Evolutionary conservation across 768 basidiomycete genomes (phyloP), one percentile per base, ranked within the genome.

Genomic region (Porphyrellus cyaneotinctus): DNA sequence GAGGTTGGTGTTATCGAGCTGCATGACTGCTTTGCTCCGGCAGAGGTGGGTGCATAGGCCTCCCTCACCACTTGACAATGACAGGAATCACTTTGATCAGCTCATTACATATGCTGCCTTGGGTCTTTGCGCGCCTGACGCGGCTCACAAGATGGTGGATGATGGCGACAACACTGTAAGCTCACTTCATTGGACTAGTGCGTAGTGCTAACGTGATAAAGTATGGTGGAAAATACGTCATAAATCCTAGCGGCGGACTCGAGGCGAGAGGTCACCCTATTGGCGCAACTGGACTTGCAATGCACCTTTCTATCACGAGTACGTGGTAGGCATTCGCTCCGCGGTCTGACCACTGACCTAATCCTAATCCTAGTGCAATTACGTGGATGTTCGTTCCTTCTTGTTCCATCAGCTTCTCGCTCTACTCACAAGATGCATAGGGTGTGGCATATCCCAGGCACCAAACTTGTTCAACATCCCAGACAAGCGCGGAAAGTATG

Each of bases 201-300:
- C 22, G 18, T 23, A 31, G 14, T 31, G 20, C 24, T 54, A 6
- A 18, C 20, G 23, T 33, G 58, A 10, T 41, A 5, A 5, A 87
- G 85, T 90, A 88, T 53, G 88, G 87, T 18, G 89, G 90, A 7
- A 88, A 88, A 66, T 91, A 80, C 43, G 87, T 91, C 12, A 70
- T 92, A 42, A 91, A 91, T 60, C 86, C 90, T 0, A 87, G 85
- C 43, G 87, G 90, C n/a, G 88, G 90, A 0, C 77, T 92, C 10
- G 88, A 91, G 63, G 85, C 87, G 18, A 90, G 89, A 62, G 89
- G 90, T 1, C 88, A 91, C 61, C 88, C 88, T 4, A 76, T 90
- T 22, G 87, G 88, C 18, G 87, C 87, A 0, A 89, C 86, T 8
- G 87, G 88, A 1, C 69, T 90, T 5, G 87, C 83, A 22, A 89